A percentile compares a stretch with the other conserved stretches of the same genome.
phyloP scores from a whole-genome alignment of 2,329 filamentous ascomycete genomes.

The Iodosphaeria phyllophila region DNA sequence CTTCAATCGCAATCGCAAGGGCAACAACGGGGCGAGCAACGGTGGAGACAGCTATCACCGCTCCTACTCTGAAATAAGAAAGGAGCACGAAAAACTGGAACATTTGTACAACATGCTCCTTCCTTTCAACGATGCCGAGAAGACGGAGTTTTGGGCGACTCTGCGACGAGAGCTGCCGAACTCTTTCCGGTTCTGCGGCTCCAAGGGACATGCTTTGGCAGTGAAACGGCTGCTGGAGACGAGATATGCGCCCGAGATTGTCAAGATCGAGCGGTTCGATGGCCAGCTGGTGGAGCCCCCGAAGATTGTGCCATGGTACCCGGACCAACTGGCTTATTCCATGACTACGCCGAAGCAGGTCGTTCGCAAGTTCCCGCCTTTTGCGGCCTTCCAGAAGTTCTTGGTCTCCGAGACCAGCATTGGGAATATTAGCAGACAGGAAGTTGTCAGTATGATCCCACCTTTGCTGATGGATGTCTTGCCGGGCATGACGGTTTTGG shows the following conservation, averaged over 20 bases:
- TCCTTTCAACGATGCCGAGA: slow-evolving; percentile 63
- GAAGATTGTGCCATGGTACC: slow-evolving; percentile 74
- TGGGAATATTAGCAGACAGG: slow-evolving; percentile 92
- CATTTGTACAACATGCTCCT: slow-evolving; percentile 67
- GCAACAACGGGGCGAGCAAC: slow-evolving; percentile 17
- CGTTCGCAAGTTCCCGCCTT: slow-evolving; percentile 81
- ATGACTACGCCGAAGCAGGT: slow-evolving; percentile 98
- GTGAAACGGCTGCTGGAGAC: slow-evolving; percentile 79
- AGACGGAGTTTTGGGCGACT: slow-evolving; percentile 70
- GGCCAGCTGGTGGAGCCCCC: slow-evolving; percentile 69
- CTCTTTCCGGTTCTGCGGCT: slow-evolving; percentile 94
- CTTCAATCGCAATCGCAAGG: too few relatives aligned
- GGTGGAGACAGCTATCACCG: slow-evolving; percentile 25
- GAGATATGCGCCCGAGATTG: slow-evolving; percentile 80
- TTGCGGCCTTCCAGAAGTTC: slow-evolving; percentile 93
- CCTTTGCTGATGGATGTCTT: slow-evolving; percentile 80
- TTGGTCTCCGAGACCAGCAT: slow-evolving; percentile 93
- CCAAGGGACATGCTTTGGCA: slow-evolving; percentile 82
- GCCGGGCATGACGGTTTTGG: slow-evolving; percentile 82
- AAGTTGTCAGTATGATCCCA: slow-evolving; percentile 98
- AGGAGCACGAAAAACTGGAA: slow-evolving; percentile 72
- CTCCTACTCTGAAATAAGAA: slow-evolving; percentile 43
- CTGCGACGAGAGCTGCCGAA: slow-evolving; percentile 78
- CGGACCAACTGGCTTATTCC: slow-evolving; percentile 85
- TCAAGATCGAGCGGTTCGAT: slow-evolving; percentile 65